Evolutionary conservation across 805 yeast species (phyloP), one percentile per base, ranked within the genome.

Genomic region (Hanseniaspora guilliermondii): DNA sequence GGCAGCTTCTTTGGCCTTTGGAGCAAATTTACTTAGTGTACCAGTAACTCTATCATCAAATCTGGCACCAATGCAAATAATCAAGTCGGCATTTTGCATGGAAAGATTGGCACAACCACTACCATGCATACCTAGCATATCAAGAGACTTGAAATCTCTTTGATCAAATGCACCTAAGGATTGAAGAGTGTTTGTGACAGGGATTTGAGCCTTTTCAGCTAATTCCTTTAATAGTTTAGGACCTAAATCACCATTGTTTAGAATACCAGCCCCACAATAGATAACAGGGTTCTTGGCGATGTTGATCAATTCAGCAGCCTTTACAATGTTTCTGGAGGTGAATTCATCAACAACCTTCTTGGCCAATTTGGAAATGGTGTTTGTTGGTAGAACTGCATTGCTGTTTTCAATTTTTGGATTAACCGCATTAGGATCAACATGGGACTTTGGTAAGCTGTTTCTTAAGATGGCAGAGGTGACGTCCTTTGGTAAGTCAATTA

Each of bases 71-170:
- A 93, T 75, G 17, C 97, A 97, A 58, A 93, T 72, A 65, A 93
- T 87, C 63, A 89, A 73, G 70, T 93, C 98, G 40, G 97, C 96
- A 57, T 80, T 76, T 74, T 93, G 98, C 61, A 93, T 83, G 53
- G 97, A 94, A 64, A 85, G 68, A 76, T 93, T 93, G 61, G 98
- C 98, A 62, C 88, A 87, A 49, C 88, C 96, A 58, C 82, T 77
- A 60, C 98, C 98, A 71, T 93, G 98, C 98, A 93, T 93, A 63
- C 98, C 98, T 61, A 93, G 78, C 94, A 93, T 87, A 70, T 91
- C 96, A 60, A 93, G 72, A 25, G 96, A 83, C 70, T 88, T 87
- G 60, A 82, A 82, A 70, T 89, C 95, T 58, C 76, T 78, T 73
- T 93, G 97, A 71, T 93, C 96, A 64, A 83, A 93, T 8, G 94